Percentiles rank a stretch among this genome's conserved stretches.
These are phyloP conservation scores for Acanthamoeba castellanii DNA, from an alignment of 208 protist genomes.

Conservation along the genomic window DNA sequence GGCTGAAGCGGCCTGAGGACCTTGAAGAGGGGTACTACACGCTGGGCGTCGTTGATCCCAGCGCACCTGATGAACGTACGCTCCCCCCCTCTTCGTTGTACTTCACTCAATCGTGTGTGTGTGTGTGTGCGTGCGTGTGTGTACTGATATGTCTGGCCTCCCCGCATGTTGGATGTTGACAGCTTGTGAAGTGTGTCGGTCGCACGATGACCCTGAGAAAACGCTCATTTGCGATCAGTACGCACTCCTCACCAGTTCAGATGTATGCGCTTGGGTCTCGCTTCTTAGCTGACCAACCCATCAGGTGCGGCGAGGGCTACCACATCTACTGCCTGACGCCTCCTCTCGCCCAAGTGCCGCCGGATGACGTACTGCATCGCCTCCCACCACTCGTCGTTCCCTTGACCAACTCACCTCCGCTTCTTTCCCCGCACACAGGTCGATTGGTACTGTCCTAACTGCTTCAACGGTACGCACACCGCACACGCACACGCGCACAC, in stretches of 20 bases:
- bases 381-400: neutral
- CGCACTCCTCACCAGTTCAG: neutral
- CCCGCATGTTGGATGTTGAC: neutral
- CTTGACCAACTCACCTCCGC: neutral
- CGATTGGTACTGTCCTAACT: slow-evolving; percentile 63
- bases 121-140: no score
- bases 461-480: slow-evolving; percentile 23
- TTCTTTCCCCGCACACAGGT: neutral
- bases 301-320: slow-evolving; percentile 38
- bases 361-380: neutral
- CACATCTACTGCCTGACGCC: slow-evolving; percentile 44
- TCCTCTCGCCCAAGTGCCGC: neutral
- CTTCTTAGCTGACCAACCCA: neutral
- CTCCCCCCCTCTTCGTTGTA: neutral
- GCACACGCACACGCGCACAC: no score
- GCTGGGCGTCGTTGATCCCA: neutral
- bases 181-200: slow-evolving; percentile 7
- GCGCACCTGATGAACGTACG: neutral
- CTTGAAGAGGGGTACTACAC: slow-evolving; percentile 18
- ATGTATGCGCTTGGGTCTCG: no score
- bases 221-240: slow-evolving; percentile 32
- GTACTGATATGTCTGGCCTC: neutral
- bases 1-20: neutral
- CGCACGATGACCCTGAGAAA: neutral
- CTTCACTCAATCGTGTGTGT: neutral